Percentiles rank a stretch among this genome's conserved stretches.
Evolutionary conservation across 805 yeast species (phyloP).

Genomic region (Cyberlindnera mississippiensis): DNA sequence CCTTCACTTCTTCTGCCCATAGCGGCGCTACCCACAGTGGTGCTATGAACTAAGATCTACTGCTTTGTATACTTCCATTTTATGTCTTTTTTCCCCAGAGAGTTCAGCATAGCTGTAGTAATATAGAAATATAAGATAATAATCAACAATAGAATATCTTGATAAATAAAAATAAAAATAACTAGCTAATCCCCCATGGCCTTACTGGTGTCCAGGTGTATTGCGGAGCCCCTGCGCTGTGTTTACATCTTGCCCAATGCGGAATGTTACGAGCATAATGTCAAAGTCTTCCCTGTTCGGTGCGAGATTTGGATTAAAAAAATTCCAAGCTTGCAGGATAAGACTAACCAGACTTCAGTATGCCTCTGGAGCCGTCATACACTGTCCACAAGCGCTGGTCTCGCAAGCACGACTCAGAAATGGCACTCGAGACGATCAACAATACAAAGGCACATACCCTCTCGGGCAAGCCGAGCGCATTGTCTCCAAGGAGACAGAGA

Average conservation of each 20-base stretch:
- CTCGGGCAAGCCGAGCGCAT: conserved; percentile 1
- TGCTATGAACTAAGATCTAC: neutral
- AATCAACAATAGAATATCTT: too few relatives aligned
- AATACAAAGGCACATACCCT: conserved; percentile 3
- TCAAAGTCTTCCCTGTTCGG: neutral
- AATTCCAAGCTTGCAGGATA: neutral
- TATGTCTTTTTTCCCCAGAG: too few relatives aligned
- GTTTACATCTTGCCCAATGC: neutral
- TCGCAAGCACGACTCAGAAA: neutral
- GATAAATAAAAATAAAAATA: too few relatives aligned
- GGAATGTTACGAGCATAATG: neutral
- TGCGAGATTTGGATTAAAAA: neutral
- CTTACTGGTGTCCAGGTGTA: neutral
- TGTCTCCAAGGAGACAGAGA: conserved; percentile 30
- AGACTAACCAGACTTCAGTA: too few relatives aligned
- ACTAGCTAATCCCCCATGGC: too few relatives aligned
- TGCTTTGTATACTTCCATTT: too few relatives aligned
- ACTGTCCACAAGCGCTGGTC: too few relatives aligned
- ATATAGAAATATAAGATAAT: too few relatives aligned
- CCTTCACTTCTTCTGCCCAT: conserved; percentile 2
- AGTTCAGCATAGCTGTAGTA: too few relatives aligned
- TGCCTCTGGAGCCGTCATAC: too few relatives aligned
- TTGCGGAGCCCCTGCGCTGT: neutral
- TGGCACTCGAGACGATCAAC: conserved; percentile 10
- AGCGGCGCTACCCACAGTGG: conserved; percentile 7